These are phyloP conservation scores for Arabis hirsuta DNA, from an alignment of 345 rosid genomes.

Conservation along the genomic window DNA sequence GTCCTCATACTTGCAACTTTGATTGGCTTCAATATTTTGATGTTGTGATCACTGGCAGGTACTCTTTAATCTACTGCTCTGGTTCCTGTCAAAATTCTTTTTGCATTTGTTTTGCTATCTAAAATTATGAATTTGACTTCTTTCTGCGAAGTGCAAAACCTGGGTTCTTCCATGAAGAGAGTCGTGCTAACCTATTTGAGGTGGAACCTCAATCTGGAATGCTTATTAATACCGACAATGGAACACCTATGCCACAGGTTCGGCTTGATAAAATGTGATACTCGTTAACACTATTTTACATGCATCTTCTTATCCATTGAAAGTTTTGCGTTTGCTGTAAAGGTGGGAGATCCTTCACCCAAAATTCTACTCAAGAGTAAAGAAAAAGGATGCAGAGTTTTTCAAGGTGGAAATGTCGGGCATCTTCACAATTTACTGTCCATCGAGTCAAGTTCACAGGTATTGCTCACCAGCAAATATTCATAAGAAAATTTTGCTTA, in stretches of 20 bases:
- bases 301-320: not conserved
- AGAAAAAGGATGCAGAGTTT: slow-evolving; percentile 59
- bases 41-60: slow-evolving; percentile 98
- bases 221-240: slow-evolving; percentile 93
- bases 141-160: slow-evolving; percentile 79
- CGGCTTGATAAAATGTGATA: slow-evolving; percentile 17
- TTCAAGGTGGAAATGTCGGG: slow-evolving; percentile 96
- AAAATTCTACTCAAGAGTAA: slow-evolving; percentile 45
- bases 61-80: slow-evolving; percentile 18
- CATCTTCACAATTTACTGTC: slow-evolving; percentile 97
- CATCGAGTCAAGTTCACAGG: slow-evolving; percentile 96
- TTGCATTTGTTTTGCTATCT: slow-evolving; percentile 4
- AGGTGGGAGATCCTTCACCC: slow-evolving; percentile 73
- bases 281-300: not conserved
- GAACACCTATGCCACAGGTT: slow-evolving; percentile 95
- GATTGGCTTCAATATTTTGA: slow-evolving; percentile 95
- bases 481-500: not conserved
- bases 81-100: too few relatives aligned
- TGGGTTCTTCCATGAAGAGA: slow-evolving; percentile 91
- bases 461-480: slow-evolving; percentile 10
- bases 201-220: slow-evolving; percentile 85
- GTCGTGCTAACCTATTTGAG: slow-evolving; percentile 86
- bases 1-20: slow-evolving; percentile 56
- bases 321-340: slow-evolving; percentile 8
- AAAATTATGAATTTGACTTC: slow-evolving; percentile 29